phyloP scores from a whole-genome alignment of 2,329 filamentous ascomycete species.

The Neoscytalidium dimidiatum region DNA sequence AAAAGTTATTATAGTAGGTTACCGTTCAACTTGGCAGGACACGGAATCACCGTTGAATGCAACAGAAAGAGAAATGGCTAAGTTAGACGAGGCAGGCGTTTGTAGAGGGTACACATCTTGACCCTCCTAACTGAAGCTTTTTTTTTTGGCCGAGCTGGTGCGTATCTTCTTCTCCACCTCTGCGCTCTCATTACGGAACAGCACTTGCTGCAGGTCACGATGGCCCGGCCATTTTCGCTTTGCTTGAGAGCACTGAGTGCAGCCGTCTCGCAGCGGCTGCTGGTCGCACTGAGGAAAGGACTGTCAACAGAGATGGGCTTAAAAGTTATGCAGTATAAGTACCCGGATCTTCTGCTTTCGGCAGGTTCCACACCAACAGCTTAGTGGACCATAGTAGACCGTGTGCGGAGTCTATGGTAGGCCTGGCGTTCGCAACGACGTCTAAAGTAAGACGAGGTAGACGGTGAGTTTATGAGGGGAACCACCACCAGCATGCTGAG shows the following conservation, averaged over 20 bases:
- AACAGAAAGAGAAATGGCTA: not conserved
- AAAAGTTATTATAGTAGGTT: too few relatives aligned
- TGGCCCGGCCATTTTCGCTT: slow-evolving; percentile 34
- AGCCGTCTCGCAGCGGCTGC: slow-evolving; percentile 30
- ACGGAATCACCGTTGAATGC: not conserved
- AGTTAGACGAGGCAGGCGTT: not conserved
- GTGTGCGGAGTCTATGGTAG: not conserved
- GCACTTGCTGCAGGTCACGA: slow-evolving; percentile 32
- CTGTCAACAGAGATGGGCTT: not conserved
- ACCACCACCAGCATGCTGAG: not conserved
- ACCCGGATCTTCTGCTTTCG: slow-evolving; percentile 36
- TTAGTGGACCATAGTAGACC: slow-evolving; percentile 28
- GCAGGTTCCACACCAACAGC: slow-evolving; percentile 34
- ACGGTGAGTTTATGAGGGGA: not conserved
- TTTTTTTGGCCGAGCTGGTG: not conserved
- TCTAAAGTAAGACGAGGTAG: too few relatives aligned
- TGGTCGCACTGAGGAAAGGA: slow-evolving; percentile 34
- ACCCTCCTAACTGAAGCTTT: slow-evolving; percentile 25
- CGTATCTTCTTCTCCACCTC: slow-evolving; percentile 18
- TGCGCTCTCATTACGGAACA: slow-evolving; percentile 34
- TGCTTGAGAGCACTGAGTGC: slow-evolving; percentile 33
- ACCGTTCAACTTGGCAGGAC: too few relatives aligned
- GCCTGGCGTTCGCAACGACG: not conserved
- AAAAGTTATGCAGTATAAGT: not conserved
- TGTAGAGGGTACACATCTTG: not conserved